Evolutionary conservation across 2,329 filamentous ascomycete species (phyloP), one percentile per base, ranked within the genome.

Genomic region (Beauveria sp.): DNA sequence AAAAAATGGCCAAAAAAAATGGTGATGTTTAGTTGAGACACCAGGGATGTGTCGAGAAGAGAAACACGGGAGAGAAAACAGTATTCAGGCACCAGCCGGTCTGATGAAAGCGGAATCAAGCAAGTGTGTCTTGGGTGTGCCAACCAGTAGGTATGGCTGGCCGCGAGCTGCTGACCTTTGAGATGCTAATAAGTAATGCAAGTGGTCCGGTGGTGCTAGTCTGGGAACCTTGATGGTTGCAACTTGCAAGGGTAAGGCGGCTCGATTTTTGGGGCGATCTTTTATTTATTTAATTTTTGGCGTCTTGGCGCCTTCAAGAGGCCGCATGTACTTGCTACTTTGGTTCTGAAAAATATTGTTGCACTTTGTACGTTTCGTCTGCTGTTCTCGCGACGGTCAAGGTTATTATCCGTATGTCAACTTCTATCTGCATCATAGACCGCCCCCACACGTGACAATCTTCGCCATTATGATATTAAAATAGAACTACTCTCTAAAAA

Each of bases 201-300:
- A 38, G 55, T 51, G 20, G 34, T 49, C 18, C 22, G 45, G 55
- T 51, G 20, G 34, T 49, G 14, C 34, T 59, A 52, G 55, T 46
- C 16, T 52, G 38, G 38, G 57, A 12, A 59, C 57, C 57, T 59
- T 59, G 57, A 59, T 59, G 57, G 55, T 26, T 47, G 43, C 26
- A 22, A 22, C 49, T 7, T 16, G n/a, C 14, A 22, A n/a, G 49
- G 49, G 16, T 34, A 14, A 30, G 45, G 45, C 45, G 45, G n/a
- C 45, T 47, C 22, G 45, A 47, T 47, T 47, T 47, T 26, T 47
- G 6, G 45, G 45, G 45, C 45, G 45, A 47, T 47, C 16, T 16
- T 22, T 22, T 14, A 24, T 12, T 26, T 22, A 5, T 16, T 14
- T 24, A 8, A 24, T 20, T 24, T 16, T 24, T 22, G 12, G 6